phyloP scores from a whole-genome alignment of 352 stramenopile species.

The Globisporangium apiculatum region DNA sequence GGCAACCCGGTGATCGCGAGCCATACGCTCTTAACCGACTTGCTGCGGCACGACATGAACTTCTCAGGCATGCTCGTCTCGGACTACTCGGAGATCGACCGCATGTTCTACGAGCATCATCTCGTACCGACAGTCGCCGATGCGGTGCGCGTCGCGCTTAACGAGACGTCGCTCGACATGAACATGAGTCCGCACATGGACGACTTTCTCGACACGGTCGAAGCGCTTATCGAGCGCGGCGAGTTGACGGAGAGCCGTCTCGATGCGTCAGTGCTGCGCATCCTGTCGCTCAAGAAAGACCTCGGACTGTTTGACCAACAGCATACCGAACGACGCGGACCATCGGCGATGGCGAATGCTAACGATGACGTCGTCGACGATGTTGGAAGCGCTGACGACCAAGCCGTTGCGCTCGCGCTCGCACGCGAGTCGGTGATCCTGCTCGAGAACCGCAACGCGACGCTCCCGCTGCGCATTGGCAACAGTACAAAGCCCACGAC shows the following conservation, averaged over 20 bases:
- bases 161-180: constrained; percentile 89
- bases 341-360: too few species aligned
- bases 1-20: constrained; percentile 84
- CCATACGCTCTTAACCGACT: constrained; percentile 57
- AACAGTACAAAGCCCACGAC: constrained; percentile 3
- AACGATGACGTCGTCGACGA: constrained; percentile 7
- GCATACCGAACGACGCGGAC: background rate
- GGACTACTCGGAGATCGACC: constrained; percentile 90
- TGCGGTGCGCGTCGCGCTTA: constrained; percentile 62
- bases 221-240: constrained; percentile 38
- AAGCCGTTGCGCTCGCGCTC: constrained; percentile 47
- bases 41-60: constrained; percentile 83
- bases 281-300: constrained; percentile 50
- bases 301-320: constrained; percentile 31
- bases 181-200: constrained; percentile 75
- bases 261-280: constrained; percentile 52
- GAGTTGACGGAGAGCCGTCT: constrained; percentile 39
- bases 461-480: constrained; percentile 27
- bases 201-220: constrained; percentile 42
- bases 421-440: constrained; percentile 75
- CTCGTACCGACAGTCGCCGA: constrained; percentile 52
- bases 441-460: constrained; percentile 53
- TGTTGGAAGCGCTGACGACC: constrained; percentile 47
- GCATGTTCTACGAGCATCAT: constrained; percentile 78
- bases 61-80: constrained; percentile 89